Percentiles rank a stretch among this genome's conserved stretches.
Evolutionary conservation across 2,329 filamentous ascomycete genomes (phyloP).

Genomic region (Aspergillus ochraceoroseus): DNA sequence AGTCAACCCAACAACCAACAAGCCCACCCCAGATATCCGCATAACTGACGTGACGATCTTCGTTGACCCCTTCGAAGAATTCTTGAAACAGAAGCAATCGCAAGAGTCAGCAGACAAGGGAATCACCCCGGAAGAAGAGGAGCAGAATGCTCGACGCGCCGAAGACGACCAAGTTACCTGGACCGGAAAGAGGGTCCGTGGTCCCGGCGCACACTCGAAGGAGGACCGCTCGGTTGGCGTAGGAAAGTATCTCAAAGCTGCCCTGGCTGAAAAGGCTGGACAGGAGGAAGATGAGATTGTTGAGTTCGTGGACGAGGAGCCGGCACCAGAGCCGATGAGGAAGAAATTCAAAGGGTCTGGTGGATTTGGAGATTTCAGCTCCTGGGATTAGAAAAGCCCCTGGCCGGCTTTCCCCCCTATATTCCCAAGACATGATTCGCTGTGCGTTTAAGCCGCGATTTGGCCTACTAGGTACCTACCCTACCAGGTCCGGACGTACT

Average conservation of each 20-base stretch:
- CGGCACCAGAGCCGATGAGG: constrained; percentile 62
- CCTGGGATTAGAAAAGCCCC: constrained; percentile 54
- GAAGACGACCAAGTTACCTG: constrained; percentile 90
- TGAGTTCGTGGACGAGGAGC: constrained; percentile 58
- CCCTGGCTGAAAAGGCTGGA: constrained; percentile 38
- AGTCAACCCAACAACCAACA: constrained; percentile 65
- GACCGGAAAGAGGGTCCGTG: constrained; percentile 86
- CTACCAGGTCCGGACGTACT: too few relatives aligned
- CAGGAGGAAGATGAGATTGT: constrained; percentile 55
- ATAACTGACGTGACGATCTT: constrained; percentile 83
- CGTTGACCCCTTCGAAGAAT: constrained; percentile 93
- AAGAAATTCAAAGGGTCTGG: constrained; percentile 70
- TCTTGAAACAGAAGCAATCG: constrained; percentile 67
- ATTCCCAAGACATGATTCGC: too few relatives aligned
- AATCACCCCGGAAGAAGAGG: constrained; percentile 22
- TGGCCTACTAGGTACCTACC: too few relatives aligned
- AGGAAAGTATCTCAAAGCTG: constrained; percentile 77
- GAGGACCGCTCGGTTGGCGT: constrained; percentile 51
- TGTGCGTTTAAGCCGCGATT: too few relatives aligned
- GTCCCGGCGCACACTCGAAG: constrained; percentile 58
- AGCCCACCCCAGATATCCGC: constrained; percentile 70
- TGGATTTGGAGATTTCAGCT: constrained; percentile 93
- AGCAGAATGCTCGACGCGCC: constrained; percentile 36
- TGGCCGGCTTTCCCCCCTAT: too few relatives aligned
- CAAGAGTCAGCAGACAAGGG: constrained; percentile 52